Base-by-base conservation (phyloP, 2,329 filamentous ascomycete species). In the Diplocarpon mali region DNA sequence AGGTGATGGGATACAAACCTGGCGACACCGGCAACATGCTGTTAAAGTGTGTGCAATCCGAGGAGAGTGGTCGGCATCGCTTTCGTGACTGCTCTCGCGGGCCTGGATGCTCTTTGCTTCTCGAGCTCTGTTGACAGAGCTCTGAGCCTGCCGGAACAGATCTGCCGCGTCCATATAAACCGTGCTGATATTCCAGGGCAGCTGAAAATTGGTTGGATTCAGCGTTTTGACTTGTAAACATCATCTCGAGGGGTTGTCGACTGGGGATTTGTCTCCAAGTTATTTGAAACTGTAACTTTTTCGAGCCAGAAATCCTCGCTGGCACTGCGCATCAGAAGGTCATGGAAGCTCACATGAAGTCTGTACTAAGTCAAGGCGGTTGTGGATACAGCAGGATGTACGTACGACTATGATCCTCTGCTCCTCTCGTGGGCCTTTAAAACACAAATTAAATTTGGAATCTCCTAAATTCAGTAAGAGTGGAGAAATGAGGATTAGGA, bases 1-100 rank as follows among this genome's bases (percentile, higher is more conserved):
- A 40, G 34, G 40, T 46, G 41, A 14, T n/a, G 38, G 20, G 38
- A 34, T 46, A 64, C 71, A 62, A 67, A 86, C 84, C 71, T 85
- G 81, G 62, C 84, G 76, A 65, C 84, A 90, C 50, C 84, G 78
- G 60, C 81, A 86, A 60, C 84, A 89, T 16, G 85, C 85, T 40
- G 84, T 87, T 57, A 90, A 65, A 5, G 85, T 89, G 60, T 89
- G 83, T 27, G 83, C 83, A 53, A 88, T 80, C 53, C 83, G 72
- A 59, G 75, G 69, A 46, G 73, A 65, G 55, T 69, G 64, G 56
- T 69, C 65, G 30, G n/a, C n/a, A 47, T 76, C 75, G 43, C 59
- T 66, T 47, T 76, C 73, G 37, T 61, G 57, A 40, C 59, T 61
- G 32, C 57, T 59, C 42, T 62, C 60, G 30, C 59, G 51, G 11